These are phyloP conservation scores for Ceratobasidium sp. DNA, from an alignment of 1,284 basidiomycete genomes.

Conservation along the genomic window DNA sequence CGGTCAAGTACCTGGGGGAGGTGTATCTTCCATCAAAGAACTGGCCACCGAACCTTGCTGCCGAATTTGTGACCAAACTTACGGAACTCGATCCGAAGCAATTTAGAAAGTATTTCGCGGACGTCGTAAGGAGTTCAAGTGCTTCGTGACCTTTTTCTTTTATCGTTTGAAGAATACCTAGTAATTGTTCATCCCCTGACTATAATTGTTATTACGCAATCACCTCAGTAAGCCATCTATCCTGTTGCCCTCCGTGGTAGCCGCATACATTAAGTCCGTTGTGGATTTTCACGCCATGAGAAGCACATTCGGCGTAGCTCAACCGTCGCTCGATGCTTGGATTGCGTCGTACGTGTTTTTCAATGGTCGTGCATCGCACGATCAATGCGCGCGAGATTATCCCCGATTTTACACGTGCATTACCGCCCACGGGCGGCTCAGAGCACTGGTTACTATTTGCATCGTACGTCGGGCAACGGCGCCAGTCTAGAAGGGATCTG, in stretches of 20 bases:
- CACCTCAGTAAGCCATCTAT: background rate
- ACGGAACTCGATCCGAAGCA: conserved; percentile 77
- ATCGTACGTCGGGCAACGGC: conserved; percentile 17
- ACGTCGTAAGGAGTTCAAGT: conserved; percentile 61
- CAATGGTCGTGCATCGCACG: too few species aligned
- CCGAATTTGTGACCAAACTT: conserved; percentile 80
- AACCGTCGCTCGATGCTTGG: too few species aligned
- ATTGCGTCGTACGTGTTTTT: too few species aligned
- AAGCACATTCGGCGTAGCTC: too few species aligned
- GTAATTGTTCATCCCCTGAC: background rate
- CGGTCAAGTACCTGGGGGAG: conserved; percentile 77
- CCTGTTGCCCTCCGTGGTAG: background rate
- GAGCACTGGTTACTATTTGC: background rate
- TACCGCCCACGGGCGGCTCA: too few species aligned
- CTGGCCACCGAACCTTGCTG: conserved; percentile 78
- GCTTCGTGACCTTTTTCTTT: conserved; percentile 2
- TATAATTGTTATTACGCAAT: conserved; percentile 23
- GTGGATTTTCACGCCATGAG: too few species aligned
- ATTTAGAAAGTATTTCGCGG: conserved; percentile 89
- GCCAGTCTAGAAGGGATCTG: conserved; percentile 5
- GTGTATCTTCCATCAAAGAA: conserved; percentile 87
- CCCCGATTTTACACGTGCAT: too few species aligned
- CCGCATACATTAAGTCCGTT: too few species aligned
- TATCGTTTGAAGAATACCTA: background rate
- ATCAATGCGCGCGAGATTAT: too few species aligned